These are phyloP conservation scores for Amanita thiersii DNA, from an alignment of 768 basidiomycete genomes.

Conservation along the genomic window DNA sequence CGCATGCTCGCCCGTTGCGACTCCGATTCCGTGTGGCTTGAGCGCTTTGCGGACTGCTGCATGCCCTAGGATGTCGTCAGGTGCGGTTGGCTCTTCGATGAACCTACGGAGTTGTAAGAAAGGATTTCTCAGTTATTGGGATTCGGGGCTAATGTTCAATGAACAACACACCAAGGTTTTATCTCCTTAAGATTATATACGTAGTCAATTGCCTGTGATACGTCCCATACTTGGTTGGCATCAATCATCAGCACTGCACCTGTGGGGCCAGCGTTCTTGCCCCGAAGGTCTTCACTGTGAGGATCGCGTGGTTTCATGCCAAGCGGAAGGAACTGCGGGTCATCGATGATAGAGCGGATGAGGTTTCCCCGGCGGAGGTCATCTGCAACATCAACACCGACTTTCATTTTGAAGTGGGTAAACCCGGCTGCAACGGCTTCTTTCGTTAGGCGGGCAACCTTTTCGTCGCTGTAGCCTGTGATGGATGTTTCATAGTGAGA, in stretches of 20 bases:
- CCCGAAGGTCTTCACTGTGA: conserved; percentile 51
- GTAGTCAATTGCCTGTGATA: conserved; percentile 87
- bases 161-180: conserved; percentile 67
- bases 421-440: conserved; percentile 84
- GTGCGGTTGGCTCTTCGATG: conserved; percentile 91
- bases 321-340: conserved; percentile 72
- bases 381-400: conserved; percentile 73
- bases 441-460: conserved; percentile 77
- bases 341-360: conserved; percentile 92
- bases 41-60: conserved; percentile 73
- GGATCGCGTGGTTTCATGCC: conserved; percentile 52
- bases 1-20: conserved; percentile 92
- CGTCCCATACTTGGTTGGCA: conserved; percentile 96
- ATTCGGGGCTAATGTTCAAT: neutral
- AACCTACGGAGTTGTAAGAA: conserved; percentile 46
- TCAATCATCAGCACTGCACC: conserved; percentile 96
- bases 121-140: neutral
- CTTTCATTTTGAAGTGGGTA: conserved; percentile 99
- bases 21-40: conserved; percentile 74
- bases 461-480: conserved; percentile 87
- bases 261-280: conserved; percentile 92
- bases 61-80: conserved; percentile 84
- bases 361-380: conserved; percentile 84
- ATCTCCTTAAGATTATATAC: conserved; percentile 70
- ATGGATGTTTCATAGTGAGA: neutral